Base-by-base conservation (phyloP, 2,329 filamentous ascomycete genomes). In the Cytospora paraplurivora region DNA sequence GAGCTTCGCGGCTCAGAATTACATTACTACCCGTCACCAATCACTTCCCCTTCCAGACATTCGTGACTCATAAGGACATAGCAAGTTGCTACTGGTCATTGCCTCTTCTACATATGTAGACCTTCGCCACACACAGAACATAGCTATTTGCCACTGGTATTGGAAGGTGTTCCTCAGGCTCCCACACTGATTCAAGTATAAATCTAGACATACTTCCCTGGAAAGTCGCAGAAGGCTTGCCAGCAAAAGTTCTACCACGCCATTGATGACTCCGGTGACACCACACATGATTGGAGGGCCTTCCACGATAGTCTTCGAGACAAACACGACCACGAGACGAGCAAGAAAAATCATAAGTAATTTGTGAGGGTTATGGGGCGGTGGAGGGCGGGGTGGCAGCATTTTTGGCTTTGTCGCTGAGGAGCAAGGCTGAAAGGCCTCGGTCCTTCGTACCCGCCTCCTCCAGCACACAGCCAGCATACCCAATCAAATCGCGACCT, bases 231-330 rank as follows among this genome's bases (percentile, higher is more conserved):
- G 13, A 61, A 50, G 32, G 38, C 59, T 1, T 52, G 34, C 6
- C 59, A 55, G 19, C 32, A 50, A 19, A 61, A 50, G 33, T 61
- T 61, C 51, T 61, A 61, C 41, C 35, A 61, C 19, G 1, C 38
- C n/a, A 11, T 38, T 8, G 50, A 55, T 13, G 38, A 61, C 33
- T 15, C 13, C 1, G n/a, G 32, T 5, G 49, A 34, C 3, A 15
- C 37, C 7, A 50, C 27, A 27, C 27, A 27, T 27, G 4, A 17
- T 8, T 61, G 58, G 58, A 61, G 32, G 32, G 7, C 7, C 6
- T 34, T 41, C 37, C 47, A 60, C 38, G 8, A 49, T 2, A 19
- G 35, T 21, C 50, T 60, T 10, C 50, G 37, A 8, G 34, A 19
- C 7, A 8, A 15, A 15, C 32, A 61, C 17, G 51, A 61, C 11